Evolutionary conservation across 495 filamentous ascomycete species (phyloP), one percentile per base, ranked within the genome.

Genomic region (Rhypophila decipiens): DNA sequence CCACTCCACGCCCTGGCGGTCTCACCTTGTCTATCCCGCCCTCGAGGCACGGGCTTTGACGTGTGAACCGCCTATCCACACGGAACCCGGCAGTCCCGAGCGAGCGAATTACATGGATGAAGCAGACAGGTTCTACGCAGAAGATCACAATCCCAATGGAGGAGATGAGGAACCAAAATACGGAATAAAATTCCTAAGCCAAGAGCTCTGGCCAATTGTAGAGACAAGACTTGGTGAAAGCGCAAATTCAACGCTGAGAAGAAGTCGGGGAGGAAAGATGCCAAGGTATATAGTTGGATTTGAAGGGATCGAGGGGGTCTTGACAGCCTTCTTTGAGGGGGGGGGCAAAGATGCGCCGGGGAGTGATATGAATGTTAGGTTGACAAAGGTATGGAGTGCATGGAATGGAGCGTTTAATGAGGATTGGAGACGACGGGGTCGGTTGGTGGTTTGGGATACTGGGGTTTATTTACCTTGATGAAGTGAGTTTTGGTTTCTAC

Each of bases 1-100:
- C 67, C 94, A 98, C 71, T 86, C 85, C 53, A 96, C 90, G 8
- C 91, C 93, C n/a, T 98, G 93, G 94, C 85, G 88, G 47, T 87
- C 84, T 5, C 88, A 90, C 58, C 75, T 97, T 24, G 73, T 90
- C 33, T 76, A 88, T 56, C 78, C 87, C 1, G 66, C 69, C 37
- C 82, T 95, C 22, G 67, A 82, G 46, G 88, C 89, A 2, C 90
- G 91, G 79, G 91, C 93, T 0, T 72, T 97, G 10, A 85, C 85
- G 8, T 98, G 93, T 65, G 90, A 96, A 53, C 93, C 94, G 13
- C 93, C 94, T 0, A 56, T 98, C 39, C 65, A 79, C 40, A 70
- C 89, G 2, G 55, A 57, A 9, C 66, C 68, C n/a, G 47, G 57
- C 20, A 74, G 71, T 7, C 46, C 63, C 1, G 71, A 79, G 43